Evolutionary conservation across 2,329 filamentous ascomycete genomes (phyloP).

Genomic region (Metarhizium rileyi): DNA sequence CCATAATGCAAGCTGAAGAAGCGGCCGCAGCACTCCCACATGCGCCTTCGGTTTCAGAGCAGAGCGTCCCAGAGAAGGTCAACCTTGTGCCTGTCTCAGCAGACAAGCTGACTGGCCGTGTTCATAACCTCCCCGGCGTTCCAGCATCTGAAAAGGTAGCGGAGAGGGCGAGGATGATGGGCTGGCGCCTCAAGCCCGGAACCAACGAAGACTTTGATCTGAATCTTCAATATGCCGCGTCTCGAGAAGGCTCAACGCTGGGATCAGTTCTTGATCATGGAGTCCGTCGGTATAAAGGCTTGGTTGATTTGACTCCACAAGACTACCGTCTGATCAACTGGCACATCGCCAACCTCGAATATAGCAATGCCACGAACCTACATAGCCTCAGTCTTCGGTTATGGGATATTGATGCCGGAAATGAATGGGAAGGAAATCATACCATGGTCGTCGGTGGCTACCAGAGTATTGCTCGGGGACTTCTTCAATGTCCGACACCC

Average conservation of each 20-base stretch:
- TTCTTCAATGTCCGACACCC: slow-evolving; percentile 66
- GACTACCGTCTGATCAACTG: slow-evolving; percentile 91
- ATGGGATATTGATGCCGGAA: slow-evolving; percentile 96
- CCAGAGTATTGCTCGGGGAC: slow-evolving; percentile 79
- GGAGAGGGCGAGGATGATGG: slow-evolving; percentile 68
- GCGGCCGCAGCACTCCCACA: slow-evolving; percentile 51
- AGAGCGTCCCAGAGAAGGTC: slow-evolving; percentile 41
- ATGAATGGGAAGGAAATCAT: slow-evolving; percentile 93
- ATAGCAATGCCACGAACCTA: slow-evolving; percentile 87
- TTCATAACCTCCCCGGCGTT: slow-evolving; percentile 61
- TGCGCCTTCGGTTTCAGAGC: slow-evolving; percentile 43
- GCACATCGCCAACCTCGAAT: slow-evolving; percentile 97
- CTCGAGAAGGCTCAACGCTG: slow-evolving; percentile 59
- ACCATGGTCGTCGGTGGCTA: slow-evolving; percentile 92
- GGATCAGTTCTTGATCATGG: slow-evolving; percentile 88
- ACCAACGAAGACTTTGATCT: slow-evolving; percentile 56
- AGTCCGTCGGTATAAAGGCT: slow-evolving; percentile 74
- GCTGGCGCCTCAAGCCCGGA: slow-evolving; percentile 65
- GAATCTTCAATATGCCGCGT: slow-evolving; percentile 57
- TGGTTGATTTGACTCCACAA: slow-evolving; percentile 74
- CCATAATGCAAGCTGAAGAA: slow-evolving; percentile 63
- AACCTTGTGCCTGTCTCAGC: slow-evolving; percentile 54
- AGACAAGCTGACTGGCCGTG: slow-evolving; percentile 60
- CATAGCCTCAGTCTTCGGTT: slow-evolving; percentile 77
- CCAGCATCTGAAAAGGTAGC: slow-evolving; percentile 63